Percentiles rank a stretch among this genome's conserved stretches.
Conservation (phyloP, 2,329 filamentous ascomycete species). For the Phialemonium atrogriseum region DNA sequence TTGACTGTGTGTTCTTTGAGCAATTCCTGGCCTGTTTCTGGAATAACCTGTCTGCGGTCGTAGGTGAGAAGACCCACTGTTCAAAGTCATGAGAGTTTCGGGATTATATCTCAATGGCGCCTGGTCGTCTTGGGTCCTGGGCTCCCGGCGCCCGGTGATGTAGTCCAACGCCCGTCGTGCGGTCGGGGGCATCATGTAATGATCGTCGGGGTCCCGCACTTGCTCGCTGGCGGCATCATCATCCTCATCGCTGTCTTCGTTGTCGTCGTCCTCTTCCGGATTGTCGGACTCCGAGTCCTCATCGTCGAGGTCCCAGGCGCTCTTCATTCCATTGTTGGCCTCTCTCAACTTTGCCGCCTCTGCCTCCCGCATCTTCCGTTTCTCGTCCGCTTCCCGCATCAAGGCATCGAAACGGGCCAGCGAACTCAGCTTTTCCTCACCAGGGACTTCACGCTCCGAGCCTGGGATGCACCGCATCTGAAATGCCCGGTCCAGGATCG, state of each 20-base stretch:
- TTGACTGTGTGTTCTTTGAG: conserved; percentile 40
- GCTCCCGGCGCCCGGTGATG: conserved; percentile 35
- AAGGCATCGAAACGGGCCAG: conserved; percentile 57
- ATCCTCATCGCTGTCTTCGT: conserved; percentile 28
- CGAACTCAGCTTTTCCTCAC: conserved; percentile 56
- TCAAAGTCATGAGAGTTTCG: conserved; percentile 21
- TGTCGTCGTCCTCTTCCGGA: conserved; percentile 27
- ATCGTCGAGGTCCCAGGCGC: conserved; percentile 43
- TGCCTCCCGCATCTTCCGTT: conserved; percentile 31
- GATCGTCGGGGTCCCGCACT: conserved; percentile 15
- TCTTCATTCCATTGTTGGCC: conserved; percentile 29
- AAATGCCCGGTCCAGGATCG: conserved; percentile 60
- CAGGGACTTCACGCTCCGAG: conserved; percentile 42
- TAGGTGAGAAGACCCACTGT: conserved; percentile 22
- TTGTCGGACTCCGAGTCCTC: conserved; percentile 35
- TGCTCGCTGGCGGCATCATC: conserved; percentile 30
- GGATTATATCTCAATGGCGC: conserved; percentile 24
- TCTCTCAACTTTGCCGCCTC: conserved; percentile 12
- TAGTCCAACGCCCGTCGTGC: conserved; percentile 43
- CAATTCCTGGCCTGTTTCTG: conserved; percentile 33
- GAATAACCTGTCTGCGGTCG: conserved; percentile 49
- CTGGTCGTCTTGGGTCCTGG: conserved; percentile 21
- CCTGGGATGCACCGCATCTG: conserved; percentile 56
- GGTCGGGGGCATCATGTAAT: conserved; percentile 12
- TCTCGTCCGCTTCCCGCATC: conserved; percentile 53